These are phyloP conservation scores for Hsuehochloa calcarea DNA, from an alignment of 176 grass and related monocot genomes.

Conservation along the genomic window DNA sequence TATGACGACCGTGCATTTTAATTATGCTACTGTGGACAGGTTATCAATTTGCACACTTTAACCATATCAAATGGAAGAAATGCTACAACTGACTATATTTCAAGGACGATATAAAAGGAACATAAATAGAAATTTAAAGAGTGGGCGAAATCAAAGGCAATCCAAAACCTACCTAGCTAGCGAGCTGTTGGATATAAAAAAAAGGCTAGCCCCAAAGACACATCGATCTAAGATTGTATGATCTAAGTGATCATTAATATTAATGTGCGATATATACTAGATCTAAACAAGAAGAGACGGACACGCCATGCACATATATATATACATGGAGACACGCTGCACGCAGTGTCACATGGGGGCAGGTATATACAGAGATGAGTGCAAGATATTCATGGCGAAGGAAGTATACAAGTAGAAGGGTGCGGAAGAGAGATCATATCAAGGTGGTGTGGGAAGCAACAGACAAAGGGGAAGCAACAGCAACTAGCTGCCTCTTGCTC, in stretches of 20 bases:
- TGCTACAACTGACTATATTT: too few relatives aligned
- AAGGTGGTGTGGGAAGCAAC: neutral
- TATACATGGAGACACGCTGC: neutral
- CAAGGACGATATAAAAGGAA: too few relatives aligned
- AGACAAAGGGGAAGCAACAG: constrained; percentile 27
- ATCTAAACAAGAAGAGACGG: constrained; percentile 21
- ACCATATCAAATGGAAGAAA: too few relatives aligned
- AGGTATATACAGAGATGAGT: neutral
- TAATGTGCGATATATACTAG: neutral
- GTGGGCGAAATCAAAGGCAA: too few relatives aligned
- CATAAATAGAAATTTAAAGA: too few relatives aligned
- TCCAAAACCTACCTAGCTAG: too few relatives aligned
- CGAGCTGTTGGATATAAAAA: neutral
- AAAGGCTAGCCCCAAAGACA: neutral
- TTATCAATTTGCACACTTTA: too few relatives aligned
- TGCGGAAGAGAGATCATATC: neutral
- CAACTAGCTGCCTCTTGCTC: neutral
- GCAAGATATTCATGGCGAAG: neutral
- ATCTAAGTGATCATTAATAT: neutral
- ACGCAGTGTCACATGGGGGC: constrained; percentile 28
- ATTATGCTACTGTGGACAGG: too few relatives aligned
- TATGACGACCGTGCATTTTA: too few relatives aligned
- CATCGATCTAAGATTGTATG: neutral
- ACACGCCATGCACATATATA: neutral
- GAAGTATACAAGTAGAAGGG: constrained; percentile 39